Percentiles rank a stretch among this genome's conserved stretches.
Evolutionary conservation across 306 rosid genomes (phyloP).

Genomic region (Quercus ilex): DNA sequence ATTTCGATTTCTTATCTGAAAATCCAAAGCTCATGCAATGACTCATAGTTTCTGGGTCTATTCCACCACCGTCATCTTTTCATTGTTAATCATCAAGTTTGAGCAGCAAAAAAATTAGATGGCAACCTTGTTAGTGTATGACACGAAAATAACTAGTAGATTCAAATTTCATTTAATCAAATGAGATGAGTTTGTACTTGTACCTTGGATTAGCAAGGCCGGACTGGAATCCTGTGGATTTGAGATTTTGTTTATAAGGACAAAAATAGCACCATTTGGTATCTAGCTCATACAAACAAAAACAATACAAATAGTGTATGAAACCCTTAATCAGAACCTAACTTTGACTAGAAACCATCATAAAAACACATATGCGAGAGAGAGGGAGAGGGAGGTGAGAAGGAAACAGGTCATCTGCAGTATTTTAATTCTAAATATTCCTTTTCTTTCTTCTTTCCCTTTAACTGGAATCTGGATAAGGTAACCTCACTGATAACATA

Average conservation of each 20-base stretch:
- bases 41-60: conserved; percentile 47
- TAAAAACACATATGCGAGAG: background rate
- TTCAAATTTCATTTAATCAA: background rate
- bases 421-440: too few relatives aligned
- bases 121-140: background rate
- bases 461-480: too few relatives aligned
- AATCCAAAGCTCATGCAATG: conserved; percentile 58
- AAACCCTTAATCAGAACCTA: background rate
- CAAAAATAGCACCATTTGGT: conserved; percentile 50
- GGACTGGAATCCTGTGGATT: conserved; percentile 46
- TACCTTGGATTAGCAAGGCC: conserved; percentile 54
- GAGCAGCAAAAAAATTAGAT: background rate
- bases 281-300: conserved; percentile 21
- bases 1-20: conserved; percentile 41
- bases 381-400: too few relatives aligned
- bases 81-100: background rate
- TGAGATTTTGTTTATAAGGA: conserved; percentile 35
- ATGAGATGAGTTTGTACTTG: background rate
- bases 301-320: background rate
- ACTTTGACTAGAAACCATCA: background rate
- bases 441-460: too few relatives aligned
- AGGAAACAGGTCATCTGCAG: too few relatives aligned
- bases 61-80: conserved; percentile 50
- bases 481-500: too few relatives aligned
- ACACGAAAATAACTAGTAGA: background rate